Percentiles rank a stretch among this genome's conserved stretches.
Conservation (phyloP, 805 yeast species). For the Spathaspora hagerdaliae region DNA sequence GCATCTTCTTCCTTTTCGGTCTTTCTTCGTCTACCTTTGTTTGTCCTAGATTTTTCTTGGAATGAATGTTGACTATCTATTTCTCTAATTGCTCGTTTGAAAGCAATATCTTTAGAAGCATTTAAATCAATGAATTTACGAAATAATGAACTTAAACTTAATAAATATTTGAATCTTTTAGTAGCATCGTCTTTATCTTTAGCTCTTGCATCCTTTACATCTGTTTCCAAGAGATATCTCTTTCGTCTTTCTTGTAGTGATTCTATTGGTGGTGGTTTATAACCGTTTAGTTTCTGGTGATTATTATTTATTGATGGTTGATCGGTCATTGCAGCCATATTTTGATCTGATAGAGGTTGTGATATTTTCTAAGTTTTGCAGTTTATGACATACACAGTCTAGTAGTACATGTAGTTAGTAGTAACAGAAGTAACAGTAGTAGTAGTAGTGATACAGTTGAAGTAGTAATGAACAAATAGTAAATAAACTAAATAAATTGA, state of each 20-base stretch:
- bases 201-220: slow-evolving; percentile 37
- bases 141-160: slow-evolving; percentile 64
- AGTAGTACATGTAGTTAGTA: no score
- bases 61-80: slow-evolving; percentile 49
- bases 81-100: slow-evolving; percentile 52
- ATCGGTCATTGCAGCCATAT: not conserved
- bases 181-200: slow-evolving; percentile 54
- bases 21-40: slow-evolving; percentile 45
- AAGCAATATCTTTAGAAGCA: slow-evolving; percentile 57
- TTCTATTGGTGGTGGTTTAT: slow-evolving; percentile 5
- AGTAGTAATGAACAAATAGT: no score
- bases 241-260: slow-evolving; percentile 34
- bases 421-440: no score
- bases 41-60: slow-evolving; percentile 20
- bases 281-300: not conserved
- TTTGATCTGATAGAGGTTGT: not conserved
- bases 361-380: no score
- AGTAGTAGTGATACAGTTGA: no score
- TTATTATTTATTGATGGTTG: not conserved
- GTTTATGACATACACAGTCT: no score
- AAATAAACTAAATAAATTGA: no score
- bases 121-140: slow-evolving; percentile 64
- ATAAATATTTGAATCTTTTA: slow-evolving; percentile 60
- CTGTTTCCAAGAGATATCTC: slow-evolving; percentile 48
- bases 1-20: slow-evolving; percentile 96